Conservation (phyloP, 306 rosid species). For the Luffa acutangula region DNA sequence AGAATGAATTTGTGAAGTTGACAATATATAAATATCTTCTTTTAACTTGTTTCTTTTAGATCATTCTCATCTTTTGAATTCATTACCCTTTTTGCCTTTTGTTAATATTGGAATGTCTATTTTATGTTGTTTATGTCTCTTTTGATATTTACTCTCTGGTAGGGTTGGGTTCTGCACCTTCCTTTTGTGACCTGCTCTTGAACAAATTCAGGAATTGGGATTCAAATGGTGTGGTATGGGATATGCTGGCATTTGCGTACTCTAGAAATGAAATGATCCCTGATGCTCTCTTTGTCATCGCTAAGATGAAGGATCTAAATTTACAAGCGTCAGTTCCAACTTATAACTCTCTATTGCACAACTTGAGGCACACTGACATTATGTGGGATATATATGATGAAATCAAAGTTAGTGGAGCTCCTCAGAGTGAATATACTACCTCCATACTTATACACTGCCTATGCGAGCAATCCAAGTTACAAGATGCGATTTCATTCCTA, state of each 20-base stretch:
- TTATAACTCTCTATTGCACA: conserved; percentile 35
- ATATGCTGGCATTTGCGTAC: conserved; percentile 33
- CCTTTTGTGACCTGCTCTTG: conserved; percentile 32
- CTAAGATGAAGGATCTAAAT: conserved; percentile 40
- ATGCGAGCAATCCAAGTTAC: conserved; percentile 33
- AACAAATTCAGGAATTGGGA: conserved; percentile 27
- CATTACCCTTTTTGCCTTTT: background rate
- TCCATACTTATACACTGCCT: conserved; percentile 38
- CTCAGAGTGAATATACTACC: conserved; percentile 27
- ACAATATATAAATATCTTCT: background rate
- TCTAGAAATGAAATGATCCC: conserved; percentile 30
- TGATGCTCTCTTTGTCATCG: conserved; percentile 41
- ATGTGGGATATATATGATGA: conserved; percentile 40
- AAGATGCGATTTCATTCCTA: conserved; percentile 32
- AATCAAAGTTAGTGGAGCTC: conserved; percentile 22
- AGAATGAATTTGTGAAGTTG: no score
- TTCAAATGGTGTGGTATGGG: conserved; percentile 35
- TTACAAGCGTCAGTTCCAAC: conserved; percentile 28
- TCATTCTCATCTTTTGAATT: background rate
- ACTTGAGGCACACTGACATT: conserved; percentile 28
- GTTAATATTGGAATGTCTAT: background rate
- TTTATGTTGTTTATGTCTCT: conserved; percentile 11
- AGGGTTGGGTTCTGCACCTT: conserved; percentile 36
- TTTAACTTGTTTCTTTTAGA: background rate
- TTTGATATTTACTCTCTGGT: conserved; percentile 15